A percentile compares a stretch with the other conserved stretches of the same genome.
These are phyloP conservation scores for Heliosperma pusillum DNA, from an alignment of 148 eudicot genomes.

Conservation along the genomic window DNA sequence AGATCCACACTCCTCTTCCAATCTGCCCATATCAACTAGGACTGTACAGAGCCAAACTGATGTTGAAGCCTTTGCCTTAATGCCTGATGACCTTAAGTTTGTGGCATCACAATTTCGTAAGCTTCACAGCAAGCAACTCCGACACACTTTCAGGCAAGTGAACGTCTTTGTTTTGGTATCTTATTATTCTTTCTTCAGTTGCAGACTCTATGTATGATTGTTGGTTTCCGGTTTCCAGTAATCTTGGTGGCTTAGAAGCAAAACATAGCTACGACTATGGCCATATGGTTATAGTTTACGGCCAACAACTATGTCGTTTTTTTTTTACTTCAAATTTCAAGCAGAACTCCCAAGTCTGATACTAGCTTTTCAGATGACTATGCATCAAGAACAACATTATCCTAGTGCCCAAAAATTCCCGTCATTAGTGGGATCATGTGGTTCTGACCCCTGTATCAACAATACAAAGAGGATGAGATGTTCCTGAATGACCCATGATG, in stretches of 20 bases:
- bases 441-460: too few species aligned
- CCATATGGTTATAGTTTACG: background rate
- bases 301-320: too few species aligned
- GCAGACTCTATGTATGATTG: background rate
- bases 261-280: background rate
- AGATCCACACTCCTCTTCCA: conserved; percentile 53
- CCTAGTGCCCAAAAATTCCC: too few species aligned
- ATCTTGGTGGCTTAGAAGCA: background rate
- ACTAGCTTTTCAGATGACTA: too few species aligned
- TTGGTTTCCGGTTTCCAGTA: background rate
- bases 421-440: too few species aligned
- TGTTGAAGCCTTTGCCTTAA: conserved; percentile 66
- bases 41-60: conserved; percentile 51
- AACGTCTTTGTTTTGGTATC: background rate
- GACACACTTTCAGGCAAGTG: conserved; percentile 54
- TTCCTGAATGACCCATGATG: too few species aligned
- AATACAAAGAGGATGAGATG: too few species aligned
- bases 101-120: conserved; percentile 69
- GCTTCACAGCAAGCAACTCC: conserved; percentile 66
- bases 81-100: conserved; percentile 56
- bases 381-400: too few species aligned
- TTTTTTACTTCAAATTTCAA: background rate
- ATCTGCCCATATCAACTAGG: conserved; percentile 64
- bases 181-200: background rate
- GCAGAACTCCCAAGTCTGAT: background rate